Percentiles rank a stretch among this genome's conserved stretches.
Evolutionary conservation across 176 grass and related monocot species (phyloP).

Genomic region (Miscanthus lutarioriparius): DNA sequence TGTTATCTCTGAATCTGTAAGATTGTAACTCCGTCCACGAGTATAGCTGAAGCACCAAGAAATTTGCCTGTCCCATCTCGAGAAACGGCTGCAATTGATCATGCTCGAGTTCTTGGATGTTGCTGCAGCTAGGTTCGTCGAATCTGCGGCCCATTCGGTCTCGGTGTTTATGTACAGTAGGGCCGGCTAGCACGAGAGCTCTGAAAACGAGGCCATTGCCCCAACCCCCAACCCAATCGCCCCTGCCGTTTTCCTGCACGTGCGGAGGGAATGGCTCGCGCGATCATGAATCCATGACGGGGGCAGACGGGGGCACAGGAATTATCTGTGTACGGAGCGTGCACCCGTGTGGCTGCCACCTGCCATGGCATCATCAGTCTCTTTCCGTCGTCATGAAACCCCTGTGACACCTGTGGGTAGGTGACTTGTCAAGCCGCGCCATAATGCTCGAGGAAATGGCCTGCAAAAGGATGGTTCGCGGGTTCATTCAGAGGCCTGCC

Average conservation of each 20-base stretch:
- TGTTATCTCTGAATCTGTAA: no score
- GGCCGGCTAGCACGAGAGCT: background rate
- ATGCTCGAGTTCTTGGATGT: no score
- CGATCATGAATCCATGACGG: background rate
- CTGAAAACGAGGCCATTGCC: background rate
- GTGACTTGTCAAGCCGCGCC: background rate
- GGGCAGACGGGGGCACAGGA: background rate
- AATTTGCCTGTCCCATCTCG: no score
- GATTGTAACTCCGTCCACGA: no score
- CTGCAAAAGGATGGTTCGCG: no score
- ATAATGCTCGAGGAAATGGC: background rate
- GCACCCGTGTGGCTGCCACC: background rate
- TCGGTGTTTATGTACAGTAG: conserved; percentile 9
- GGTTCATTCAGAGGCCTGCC: no score
- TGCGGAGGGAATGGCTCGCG: background rate
- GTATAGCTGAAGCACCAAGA: no score
- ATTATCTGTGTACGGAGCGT: background rate
- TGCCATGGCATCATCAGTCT: background rate
- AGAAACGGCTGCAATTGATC: no score
- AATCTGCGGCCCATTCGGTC: no score
- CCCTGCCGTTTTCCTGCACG: background rate
- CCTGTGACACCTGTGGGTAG: background rate
- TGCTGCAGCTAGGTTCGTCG: no score
- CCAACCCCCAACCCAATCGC: background rate
- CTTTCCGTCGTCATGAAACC: background rate